These are phyloP conservation scores for Wallacemonas rigidus DNA, from an alignment of 208 protist species.

Conservation along the genomic window DNA sequence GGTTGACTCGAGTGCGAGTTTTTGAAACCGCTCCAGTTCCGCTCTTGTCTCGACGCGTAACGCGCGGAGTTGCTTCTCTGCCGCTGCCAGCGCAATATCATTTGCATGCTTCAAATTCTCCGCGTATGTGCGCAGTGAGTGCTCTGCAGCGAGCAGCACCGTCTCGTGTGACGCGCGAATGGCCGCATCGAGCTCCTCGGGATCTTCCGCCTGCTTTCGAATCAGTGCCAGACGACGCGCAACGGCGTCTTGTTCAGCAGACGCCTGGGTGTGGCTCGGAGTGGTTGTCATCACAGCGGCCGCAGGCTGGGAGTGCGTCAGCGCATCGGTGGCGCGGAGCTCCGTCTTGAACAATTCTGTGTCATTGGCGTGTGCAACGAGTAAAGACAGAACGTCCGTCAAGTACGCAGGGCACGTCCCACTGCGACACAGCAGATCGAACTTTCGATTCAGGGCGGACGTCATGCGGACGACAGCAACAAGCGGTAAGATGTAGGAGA, in stretches of 20 bases:
- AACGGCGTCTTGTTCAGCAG: constrained; percentile 20
- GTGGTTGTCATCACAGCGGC: not conserved
- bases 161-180: constrained; percentile 37
- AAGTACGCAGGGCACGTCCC: constrained; percentile 65
- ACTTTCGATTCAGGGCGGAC: constrained; percentile 59
- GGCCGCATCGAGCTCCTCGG: constrained; percentile 32
- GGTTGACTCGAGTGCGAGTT: constrained; percentile 37
- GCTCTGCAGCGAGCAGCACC: constrained; percentile 57
- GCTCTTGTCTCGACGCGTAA: constrained; percentile 40
- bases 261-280: not conserved
- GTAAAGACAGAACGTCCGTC: constrained; percentile 66
- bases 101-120: constrained; percentile 63
- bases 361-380: constrained; percentile 83
- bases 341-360: constrained; percentile 78
- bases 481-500: too few species aligned
- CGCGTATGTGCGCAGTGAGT: constrained; percentile 56
- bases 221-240: constrained; percentile 28
- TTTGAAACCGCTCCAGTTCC: constrained; percentile 56
- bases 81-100: constrained; percentile 60
- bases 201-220: constrained; percentile 29
- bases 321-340: constrained; percentile 22
- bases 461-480: constrained; percentile 27
- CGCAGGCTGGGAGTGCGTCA: not conserved
- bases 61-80: constrained; percentile 56
- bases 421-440: constrained; percentile 65